phyloP scores from a whole-genome alignment of 495 filamentous ascomycete species.

The Lepidopterella palustris region DNA sequence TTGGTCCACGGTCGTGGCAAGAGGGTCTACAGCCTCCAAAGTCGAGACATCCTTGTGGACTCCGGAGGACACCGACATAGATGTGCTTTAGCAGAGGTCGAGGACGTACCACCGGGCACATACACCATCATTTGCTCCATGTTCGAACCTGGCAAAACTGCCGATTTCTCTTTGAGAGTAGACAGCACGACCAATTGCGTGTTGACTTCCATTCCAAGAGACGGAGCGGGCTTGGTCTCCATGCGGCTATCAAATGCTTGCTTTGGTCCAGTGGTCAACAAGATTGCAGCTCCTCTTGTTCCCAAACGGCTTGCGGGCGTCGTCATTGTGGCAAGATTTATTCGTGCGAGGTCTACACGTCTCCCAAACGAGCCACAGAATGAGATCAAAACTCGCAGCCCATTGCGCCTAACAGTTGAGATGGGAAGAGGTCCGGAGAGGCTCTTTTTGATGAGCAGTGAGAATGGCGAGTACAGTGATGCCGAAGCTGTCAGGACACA shows the following conservation, averaged over 20 bases:
- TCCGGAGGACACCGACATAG: conserved; percentile 80
- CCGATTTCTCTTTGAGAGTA: conserved; percentile 67
- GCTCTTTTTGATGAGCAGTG: conserved; percentile 47
- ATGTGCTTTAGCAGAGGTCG: conserved; percentile 60
- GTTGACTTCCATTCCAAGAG: conserved; percentile 52
- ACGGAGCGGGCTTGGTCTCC: conserved; percentile 59
- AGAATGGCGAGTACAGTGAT: conserved; percentile 62
- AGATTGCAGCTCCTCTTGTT: conserved; percentile 29
- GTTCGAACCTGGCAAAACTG: conserved; percentile 71
- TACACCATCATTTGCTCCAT: conserved; percentile 88
- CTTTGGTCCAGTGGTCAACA: conserved; percentile 23
- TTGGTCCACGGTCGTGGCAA: conserved; percentile 70
- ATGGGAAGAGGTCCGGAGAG: conserved; percentile 62
- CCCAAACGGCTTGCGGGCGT: conserved; percentile 20
- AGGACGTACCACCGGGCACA: conserved; percentile 52
- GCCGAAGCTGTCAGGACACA: conserved; percentile 57
- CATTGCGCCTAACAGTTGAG: conserved; percentile 60
- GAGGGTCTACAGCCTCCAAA: conserved; percentile 58
- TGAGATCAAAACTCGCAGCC: conserved; percentile 43
- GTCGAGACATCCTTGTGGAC: conserved; percentile 68
- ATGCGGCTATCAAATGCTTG: conserved; percentile 22
- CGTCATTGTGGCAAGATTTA: conserved; percentile 24
- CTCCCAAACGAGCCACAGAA: conserved; percentile 26
- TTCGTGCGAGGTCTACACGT: conserved; percentile 24
- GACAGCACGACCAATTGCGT: conserved; percentile 50